A percentile compares a stretch with the other conserved stretches of the same genome.
Evolutionary conservation across 805 yeast genomes (phyloP).

Genomic region (Saturnispora gosingensis): DNA sequence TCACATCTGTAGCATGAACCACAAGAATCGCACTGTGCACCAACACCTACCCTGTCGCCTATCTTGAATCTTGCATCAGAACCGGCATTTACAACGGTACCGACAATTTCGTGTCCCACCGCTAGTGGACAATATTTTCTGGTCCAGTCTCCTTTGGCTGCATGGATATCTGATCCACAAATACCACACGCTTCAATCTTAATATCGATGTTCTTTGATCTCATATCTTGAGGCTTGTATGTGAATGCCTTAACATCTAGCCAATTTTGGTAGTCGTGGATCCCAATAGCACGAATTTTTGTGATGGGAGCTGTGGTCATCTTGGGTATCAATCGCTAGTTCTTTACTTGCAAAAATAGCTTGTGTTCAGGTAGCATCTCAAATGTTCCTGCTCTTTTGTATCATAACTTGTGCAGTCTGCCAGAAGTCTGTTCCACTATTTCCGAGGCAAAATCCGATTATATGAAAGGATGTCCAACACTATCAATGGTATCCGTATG

Average conservation of each 20-base stretch:
- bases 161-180: slow-evolving; percentile 44
- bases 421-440: too few species aligned
- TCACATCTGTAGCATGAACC: slow-evolving; percentile 32
- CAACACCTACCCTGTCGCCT: slow-evolving; percentile 45
- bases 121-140: slow-evolving; percentile 13
- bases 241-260: slow-evolving; percentile 15
- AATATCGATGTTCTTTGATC: slow-evolving; percentile 29
- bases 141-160: slow-evolving; percentile 28
- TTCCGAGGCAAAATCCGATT: too few species aligned
- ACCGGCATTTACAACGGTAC: slow-evolving; percentile 34
- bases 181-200: slow-evolving; percentile 40
- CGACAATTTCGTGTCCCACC: slow-evolving; percentile 42
- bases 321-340: too few species aligned
- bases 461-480: too few species aligned
- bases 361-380: too few species aligned
- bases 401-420: too few species aligned
- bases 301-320: slow-evolving; percentile 3
- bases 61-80: slow-evolving; percentile 26
- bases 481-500: too few species aligned
- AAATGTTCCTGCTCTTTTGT: too few species aligned
- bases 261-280: slow-evolving; percentile 13
- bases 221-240: slow-evolving; percentile 13
- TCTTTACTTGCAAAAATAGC: too few species aligned
- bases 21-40: slow-evolving; percentile 36
- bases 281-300: slow-evolving; percentile 16